Percentiles rank a stretch among this genome's conserved stretches.
Evolutionary conservation across 2,329 filamentous ascomycete genomes (phyloP).

Genomic region (Aureobasidium leucospermi): DNA sequence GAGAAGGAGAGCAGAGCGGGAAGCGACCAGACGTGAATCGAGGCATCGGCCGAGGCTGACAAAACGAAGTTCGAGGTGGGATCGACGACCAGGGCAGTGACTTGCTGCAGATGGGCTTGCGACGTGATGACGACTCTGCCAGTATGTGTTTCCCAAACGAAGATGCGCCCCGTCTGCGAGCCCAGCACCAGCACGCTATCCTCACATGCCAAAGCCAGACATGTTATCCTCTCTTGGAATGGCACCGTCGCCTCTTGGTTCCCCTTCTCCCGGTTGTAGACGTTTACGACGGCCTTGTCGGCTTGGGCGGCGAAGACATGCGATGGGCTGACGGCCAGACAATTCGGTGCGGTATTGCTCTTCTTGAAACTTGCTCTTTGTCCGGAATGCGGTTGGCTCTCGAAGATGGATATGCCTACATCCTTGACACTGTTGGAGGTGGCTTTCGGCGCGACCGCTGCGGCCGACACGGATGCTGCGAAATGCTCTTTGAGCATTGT

Average conservation of each 20-base stretch:
- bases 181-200: slow-evolving; percentile 66
- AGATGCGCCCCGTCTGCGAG: slow-evolving; percentile 75
- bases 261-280: slow-evolving; percentile 76
- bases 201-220: slow-evolving; percentile 63
- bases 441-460: slow-evolving; percentile 35
- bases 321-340: slow-evolving; percentile 68
- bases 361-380: slow-evolving; percentile 82
- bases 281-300: slow-evolving; percentile 86
- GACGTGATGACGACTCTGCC: slow-evolving; percentile 70
- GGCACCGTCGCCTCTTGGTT: slow-evolving; percentile 85
- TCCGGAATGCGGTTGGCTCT: slow-evolving; percentile 68
- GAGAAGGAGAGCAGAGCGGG: slow-evolving; percentile 61
- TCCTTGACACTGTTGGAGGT: slow-evolving; percentile 55
- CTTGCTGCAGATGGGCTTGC: slow-evolving; percentile 69
- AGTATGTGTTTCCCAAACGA: slow-evolving; percentile 84
- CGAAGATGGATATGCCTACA: slow-evolving; percentile 79
- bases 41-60: slow-evolving; percentile 77
- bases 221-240: slow-evolving; percentile 79
- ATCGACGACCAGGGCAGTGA: slow-evolving; percentile 66
- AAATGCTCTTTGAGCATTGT: slow-evolving; percentile 46
- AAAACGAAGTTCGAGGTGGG: slow-evolving; percentile 66
- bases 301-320: slow-evolving; percentile 89
- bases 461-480: slow-evolving; percentile 40
- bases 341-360: slow-evolving; percentile 71
- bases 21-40: slow-evolving; percentile 86